Evolutionary conservation across 2,329 filamentous ascomycete genomes (phyloP).

Genomic region (Lachnellula cervina): DNA sequence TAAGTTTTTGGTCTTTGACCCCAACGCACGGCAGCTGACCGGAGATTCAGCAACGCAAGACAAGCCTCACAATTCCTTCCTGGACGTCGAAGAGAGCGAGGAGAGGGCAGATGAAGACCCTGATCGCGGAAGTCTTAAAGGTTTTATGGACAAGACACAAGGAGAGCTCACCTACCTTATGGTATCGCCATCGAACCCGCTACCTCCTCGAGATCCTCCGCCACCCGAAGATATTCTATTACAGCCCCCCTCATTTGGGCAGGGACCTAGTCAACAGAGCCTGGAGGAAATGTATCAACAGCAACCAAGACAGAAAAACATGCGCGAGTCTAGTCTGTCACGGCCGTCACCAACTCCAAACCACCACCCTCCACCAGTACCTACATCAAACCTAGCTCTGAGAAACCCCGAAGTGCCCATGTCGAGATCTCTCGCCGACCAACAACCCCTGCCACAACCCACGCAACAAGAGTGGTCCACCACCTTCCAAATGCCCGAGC

Average conservation of each 20-base stretch:
- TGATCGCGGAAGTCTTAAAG: slow-evolving; percentile 51
- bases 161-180: slow-evolving; percentile 64
- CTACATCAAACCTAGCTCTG: slow-evolving; percentile 34
- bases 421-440: slow-evolving; percentile 49
- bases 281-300: slow-evolving; percentile 31
- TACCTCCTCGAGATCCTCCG: slow-evolving; percentile 59
- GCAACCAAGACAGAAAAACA: slow-evolving; percentile 50
- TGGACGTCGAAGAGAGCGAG: slow-evolving; percentile 45
- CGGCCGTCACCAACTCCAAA: slow-evolving; percentile 52
- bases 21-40: not conserved
- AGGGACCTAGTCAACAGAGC: slow-evolving; percentile 36
- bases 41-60: slow-evolving; percentile 13
- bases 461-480: slow-evolving; percentile 34
- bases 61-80: slow-evolving; percentile 31
- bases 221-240: slow-evolving; percentile 55
- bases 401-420: slow-evolving; percentile 43
- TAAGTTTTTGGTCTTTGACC: slow-evolving; percentile 32
- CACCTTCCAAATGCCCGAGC: slow-evolving; percentile 25
- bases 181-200: slow-evolving; percentile 61
- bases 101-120: slow-evolving; percentile 27
- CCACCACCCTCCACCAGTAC: slow-evolving; percentile 54
- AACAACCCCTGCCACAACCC: slow-evolving; percentile 39
- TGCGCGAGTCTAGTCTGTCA: slow-evolving; percentile 45
- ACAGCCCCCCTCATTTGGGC: slow-evolving; percentile 42
- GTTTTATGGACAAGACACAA: slow-evolving; percentile 60